Percentiles rank a stretch among this genome's conserved stretches.
Conservation (phyloP, 1,284 basidiomycete species). For the Trichosporon faecale region DNA sequence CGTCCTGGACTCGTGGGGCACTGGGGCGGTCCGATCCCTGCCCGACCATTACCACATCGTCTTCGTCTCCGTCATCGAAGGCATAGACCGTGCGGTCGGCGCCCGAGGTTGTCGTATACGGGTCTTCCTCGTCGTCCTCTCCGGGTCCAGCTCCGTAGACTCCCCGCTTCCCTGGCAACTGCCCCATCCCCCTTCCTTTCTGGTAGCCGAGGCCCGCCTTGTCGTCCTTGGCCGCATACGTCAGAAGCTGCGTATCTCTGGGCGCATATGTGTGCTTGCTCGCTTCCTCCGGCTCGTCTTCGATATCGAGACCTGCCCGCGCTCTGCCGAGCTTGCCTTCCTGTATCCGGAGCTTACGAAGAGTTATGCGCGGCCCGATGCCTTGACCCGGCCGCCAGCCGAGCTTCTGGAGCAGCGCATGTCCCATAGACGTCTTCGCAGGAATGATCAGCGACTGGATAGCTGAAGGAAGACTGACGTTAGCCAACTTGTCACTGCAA, state of each 20-base stretch:
- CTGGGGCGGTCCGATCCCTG: neutral
- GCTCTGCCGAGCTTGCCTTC: conserved; percentile 56
- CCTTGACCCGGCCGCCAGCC: conserved; percentile 93
- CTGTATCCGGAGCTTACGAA: conserved; percentile 69
- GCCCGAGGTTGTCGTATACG: conserved; percentile 61
- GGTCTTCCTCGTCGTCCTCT: conserved; percentile 82
- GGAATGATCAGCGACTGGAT: conserved; percentile 46
- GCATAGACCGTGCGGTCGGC: conserved; percentile 55
- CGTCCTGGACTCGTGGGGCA: neutral
- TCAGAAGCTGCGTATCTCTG: conserved; percentile 67
- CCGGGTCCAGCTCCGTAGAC: conserved; percentile 58
- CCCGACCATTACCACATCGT: conserved; percentile 57
- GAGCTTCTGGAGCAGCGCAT: conserved; percentile 84
- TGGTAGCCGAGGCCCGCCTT: conserved; percentile 74
- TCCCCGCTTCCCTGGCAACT: conserved; percentile 30
- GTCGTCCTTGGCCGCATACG: conserved; percentile 68
- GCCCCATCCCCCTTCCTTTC: conserved; percentile 62
- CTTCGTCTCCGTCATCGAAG: conserved; percentile 63
- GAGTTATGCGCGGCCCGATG: conserved; percentile 83
- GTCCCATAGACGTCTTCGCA: conserved; percentile 62
- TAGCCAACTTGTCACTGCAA: neutral
- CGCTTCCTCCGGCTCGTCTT: conserved; percentile 62
- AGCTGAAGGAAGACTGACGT: conserved; percentile 57
- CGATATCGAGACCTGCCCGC: conserved; percentile 46
- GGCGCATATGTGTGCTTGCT: conserved; percentile 81